phyloP scores from a whole-genome alignment of 1,139 yeast genomes.

The Lodderomyces elongisporus region DNA sequence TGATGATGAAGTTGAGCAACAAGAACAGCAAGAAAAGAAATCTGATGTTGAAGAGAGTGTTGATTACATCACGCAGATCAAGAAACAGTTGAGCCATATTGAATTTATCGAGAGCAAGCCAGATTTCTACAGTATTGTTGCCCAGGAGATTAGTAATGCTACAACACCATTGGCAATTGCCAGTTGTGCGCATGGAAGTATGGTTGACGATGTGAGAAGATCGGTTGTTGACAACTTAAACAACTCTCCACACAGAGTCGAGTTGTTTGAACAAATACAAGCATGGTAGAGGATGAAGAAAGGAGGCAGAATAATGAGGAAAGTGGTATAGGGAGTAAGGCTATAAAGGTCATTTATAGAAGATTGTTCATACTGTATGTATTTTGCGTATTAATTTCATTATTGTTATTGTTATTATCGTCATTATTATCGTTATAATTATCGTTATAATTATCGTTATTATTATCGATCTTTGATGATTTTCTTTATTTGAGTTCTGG shows the following conservation, averaged over 20 bases:
- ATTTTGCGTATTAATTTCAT: not conserved
- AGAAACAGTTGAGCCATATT: conserved; percentile 18
- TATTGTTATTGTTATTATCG: not conserved
- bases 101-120: conserved; percentile 41
- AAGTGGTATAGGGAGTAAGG: too few species aligned
- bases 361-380: not conserved
- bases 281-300: conserved; percentile 25
- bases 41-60: conserved; percentile 14
- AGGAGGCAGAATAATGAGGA: too few species aligned
- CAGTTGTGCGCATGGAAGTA: conserved; percentile 38
- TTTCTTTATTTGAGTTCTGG: too few species aligned
- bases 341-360: too few species aligned
- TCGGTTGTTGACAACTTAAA: conserved; percentile 27
- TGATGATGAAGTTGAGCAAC: conserved; percentile 16
- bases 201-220: conserved; percentile 37
- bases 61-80: conserved; percentile 16
- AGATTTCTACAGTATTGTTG: conserved; percentile 29
- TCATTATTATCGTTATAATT: not conserved
- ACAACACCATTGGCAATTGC: conserved; percentile 33
- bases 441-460: not conserved
- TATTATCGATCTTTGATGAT: not conserved
- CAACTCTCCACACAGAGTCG: conserved; percentile 29
- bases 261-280: conserved; percentile 39
- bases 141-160: conserved; percentile 25
- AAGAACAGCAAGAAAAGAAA: conserved; percentile 12